Evolutionary conservation across 345 rosid species (phyloP).

Genomic region (Eucalyptus caleyi): DNA sequence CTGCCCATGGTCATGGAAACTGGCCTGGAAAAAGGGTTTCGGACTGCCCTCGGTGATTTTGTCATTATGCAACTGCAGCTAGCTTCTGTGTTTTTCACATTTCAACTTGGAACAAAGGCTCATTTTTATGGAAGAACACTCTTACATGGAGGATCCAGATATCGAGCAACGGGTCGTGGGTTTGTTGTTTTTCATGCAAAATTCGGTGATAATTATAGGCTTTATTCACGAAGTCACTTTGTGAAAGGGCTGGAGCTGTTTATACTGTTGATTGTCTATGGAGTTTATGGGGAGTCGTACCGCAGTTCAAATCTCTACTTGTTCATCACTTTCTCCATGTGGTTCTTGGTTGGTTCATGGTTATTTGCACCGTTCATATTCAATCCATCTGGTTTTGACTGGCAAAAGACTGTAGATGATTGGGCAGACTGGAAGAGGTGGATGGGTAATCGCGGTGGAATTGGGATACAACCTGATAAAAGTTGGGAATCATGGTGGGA

Average conservation of each 20-base stretch:
- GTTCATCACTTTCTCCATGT: constrained; percentile 70
- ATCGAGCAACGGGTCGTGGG: constrained; percentile 86
- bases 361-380: constrained; percentile 90
- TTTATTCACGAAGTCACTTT: constrained; percentile 89
- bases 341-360: constrained; percentile 96
- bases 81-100: constrained; percentile 92
- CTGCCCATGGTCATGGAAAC: constrained; percentile 98
- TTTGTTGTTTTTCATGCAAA: constrained; percentile 91
- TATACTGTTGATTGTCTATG: constrained; percentile 59
- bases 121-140: constrained; percentile 90
- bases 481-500: constrained; percentile 99
- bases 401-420: constrained; percentile 98
- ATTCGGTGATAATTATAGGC: constrained; percentile 82
- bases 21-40: constrained; percentile 91
- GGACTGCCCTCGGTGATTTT: constrained; percentile 78
- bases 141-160: constrained; percentile 90
- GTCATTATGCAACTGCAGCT: constrained; percentile 94
- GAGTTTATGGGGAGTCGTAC: constrained; percentile 62
- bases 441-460: constrained; percentile 99
- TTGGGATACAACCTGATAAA: constrained; percentile 51
- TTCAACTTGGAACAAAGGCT: constrained; percentile 96
- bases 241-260: constrained; percentile 84
- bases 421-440: constrained; percentile 99
- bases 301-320: constrained; percentile 58
- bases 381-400: constrained; percentile 94